Evolutionary conservation across 345 rosid species (phyloP), one percentile per base, ranked within the genome.

Genomic region (Rubroshorea leprosula): DNA sequence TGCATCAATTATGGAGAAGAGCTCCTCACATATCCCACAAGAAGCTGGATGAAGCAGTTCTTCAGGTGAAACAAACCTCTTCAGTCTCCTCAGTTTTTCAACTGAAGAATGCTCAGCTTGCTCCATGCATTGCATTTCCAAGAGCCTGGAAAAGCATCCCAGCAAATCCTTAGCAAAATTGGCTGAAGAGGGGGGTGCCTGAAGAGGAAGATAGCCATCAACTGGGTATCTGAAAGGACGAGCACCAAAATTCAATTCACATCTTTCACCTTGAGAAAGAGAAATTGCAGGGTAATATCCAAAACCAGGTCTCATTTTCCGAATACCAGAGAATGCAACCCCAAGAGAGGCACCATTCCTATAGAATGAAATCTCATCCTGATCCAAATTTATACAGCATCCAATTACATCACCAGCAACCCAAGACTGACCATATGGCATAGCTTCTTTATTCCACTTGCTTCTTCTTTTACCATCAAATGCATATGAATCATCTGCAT

Each of bases 401-500:
- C 96, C 99, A 41, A 93, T 93, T 44, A 89, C 78, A 67, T 93
- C 99, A 49, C 97, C 96, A 59, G 77, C 78, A 43, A 86, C 94
- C 99, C 99, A 93, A 13, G 86, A 63, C 54, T 89, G 97, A 27
- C 99, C 99, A 63, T 93, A 93, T 41, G 80, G 76, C 59, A 83
- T 80, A 44, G 77, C 76, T 51, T 86, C 76, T 68, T 86, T 86
- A 58, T 80, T 93, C 97, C 99, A 89, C 71, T 93, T 93, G 60
- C 79, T 82, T 35, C 86, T 91, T 67, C 99, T 81, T 70, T 80
- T 76, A 54, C 99, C 99, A 78, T 93, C 99, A 73, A 83, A 93
- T 54, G 99, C 99, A 79, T 89, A 93, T 1, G 99, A 93, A 84
- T 93, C 96, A 64, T 89, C 96, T 26, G 91, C 93, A 80, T 93